phyloP scores from a whole-genome alignment of 139 green algal genomes.

The Picochlorum costavermella region DNA sequence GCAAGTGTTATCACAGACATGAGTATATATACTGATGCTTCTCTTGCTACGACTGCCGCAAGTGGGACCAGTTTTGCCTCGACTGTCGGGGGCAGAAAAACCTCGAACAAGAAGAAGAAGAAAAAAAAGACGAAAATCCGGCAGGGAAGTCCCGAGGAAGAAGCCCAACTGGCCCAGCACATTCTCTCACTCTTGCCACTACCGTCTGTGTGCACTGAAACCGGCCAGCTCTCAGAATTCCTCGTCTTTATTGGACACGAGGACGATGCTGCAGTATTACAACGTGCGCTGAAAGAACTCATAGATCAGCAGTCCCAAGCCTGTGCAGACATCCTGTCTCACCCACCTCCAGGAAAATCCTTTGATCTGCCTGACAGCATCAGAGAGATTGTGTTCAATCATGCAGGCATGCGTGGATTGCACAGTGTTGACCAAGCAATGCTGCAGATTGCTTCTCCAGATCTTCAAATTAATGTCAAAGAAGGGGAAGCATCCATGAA shows the following conservation, averaged over 20 bases:
- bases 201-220: slow-evolving; percentile 12
- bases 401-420: neutral
- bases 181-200: slow-evolving; percentile 28
- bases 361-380: slow-evolving; percentile 5
- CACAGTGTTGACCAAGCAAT: neutral
- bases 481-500: slow-evolving; percentile 11
- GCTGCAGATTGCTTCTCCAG: neutral
- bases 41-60: neutral
- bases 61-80: slow-evolving; percentile 17
- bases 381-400: neutral
- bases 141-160: slow-evolving; percentile 62
- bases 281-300: slow-evolving; percentile 44
- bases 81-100: slow-evolving; percentile 34
- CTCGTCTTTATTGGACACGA: slow-evolving; percentile 68
- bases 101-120: slow-evolving; percentile 14
- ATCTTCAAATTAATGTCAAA: slow-evolving; percentile 11
- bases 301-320: slow-evolving; percentile 26
- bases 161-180: slow-evolving; percentile 51
- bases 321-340: slow-evolving; percentile 23
- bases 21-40: slow-evolving; percentile 37
- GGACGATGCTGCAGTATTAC: slow-evolving; percentile 55
- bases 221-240: slow-evolving; percentile 60
- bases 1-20: slow-evolving; percentile 39
- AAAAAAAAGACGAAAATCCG: slow-evolving; percentile 35
- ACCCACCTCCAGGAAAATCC: slow-evolving; percentile 26